Base-by-base conservation (phyloP, 1,284 basidiomycete genomes). In the Ceratobasidium sp. region DNA sequence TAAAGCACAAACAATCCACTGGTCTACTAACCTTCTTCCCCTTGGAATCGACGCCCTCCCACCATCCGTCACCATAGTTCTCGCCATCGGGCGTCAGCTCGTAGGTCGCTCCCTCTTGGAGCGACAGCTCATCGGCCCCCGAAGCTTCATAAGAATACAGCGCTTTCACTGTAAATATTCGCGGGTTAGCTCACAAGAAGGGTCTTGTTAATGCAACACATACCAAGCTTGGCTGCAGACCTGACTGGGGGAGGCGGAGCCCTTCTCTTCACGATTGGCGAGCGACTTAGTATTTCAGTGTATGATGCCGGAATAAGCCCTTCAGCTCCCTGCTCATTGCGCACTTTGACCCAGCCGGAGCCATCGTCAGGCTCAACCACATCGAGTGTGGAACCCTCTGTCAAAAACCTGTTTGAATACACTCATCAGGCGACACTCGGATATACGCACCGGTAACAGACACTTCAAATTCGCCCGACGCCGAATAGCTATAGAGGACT, bases 341-440 rank as follows among this genome's bases (percentile, higher is more conserved):
- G 83, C 7, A 94, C 91, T 83, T 95, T 95, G n/a, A 93, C 88
- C 94, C 94, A 95, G 3, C 94, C 94, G 16, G 93, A 93, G 5
- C 92, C 93, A 81, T 95, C 94, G 81, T 95, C 93, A 77, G 90
- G 87, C 81, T 94, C 93, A 1, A 93, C 80, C 33, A 96, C 86
- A 78, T 86, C 86, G 18, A 95, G 91, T 0, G 81, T 83, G 50
- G 84, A 82, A 46, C 90, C 91, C 84, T 93, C 94, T 92, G 82
- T 38, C 55, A 52, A 77, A 77, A 35, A 52, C 59, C 8, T 18
- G 70, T 79, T 81, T 38, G 38, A 35, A 12, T 16, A 12, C 8
- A 12, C 7, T 41, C 23, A 18, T 10, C 46, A 79, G 74, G 70
- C 70, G 65, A 65, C 60, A 78, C 18, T n/a, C 57, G 41, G 30